phyloP scores from a whole-genome alignment of 257 asterid genomes.

The Buddleja alternifolia region DNA sequence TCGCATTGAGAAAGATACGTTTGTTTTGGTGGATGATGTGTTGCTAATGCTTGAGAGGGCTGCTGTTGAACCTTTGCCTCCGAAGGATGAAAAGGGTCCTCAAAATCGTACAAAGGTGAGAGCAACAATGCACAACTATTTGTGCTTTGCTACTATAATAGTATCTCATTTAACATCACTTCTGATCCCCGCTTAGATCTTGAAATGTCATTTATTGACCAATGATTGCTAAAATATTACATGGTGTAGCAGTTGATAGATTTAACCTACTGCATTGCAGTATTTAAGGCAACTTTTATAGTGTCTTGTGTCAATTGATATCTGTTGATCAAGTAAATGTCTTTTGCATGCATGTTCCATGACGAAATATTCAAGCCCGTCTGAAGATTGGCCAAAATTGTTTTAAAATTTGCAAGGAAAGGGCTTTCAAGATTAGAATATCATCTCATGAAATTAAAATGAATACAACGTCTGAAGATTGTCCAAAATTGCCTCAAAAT shows the following conservation, averaged over 20 bases:
- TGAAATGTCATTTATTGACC: too few relatives aligned
- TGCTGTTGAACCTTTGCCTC: slow-evolving; percentile 88
- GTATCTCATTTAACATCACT: too few relatives aligned
- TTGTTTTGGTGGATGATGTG: slow-evolving; percentile 87
- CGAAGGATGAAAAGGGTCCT: slow-evolving; percentile 95
- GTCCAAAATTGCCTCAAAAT: neutral
- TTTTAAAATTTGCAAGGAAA: too few relatives aligned
- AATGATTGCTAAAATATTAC: too few relatives aligned
- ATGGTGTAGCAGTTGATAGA: slow-evolving; percentile 47
- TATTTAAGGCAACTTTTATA: too few relatives aligned
- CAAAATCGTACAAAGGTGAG: slow-evolving; percentile 92
- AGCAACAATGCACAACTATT: neutral
- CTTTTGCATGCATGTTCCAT: neutral
- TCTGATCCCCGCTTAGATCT: too few relatives aligned
- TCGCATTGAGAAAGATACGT: slow-evolving; percentile 65
- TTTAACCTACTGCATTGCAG: slow-evolving; percentile 2
- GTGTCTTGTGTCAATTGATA: too few relatives aligned
- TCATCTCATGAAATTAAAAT: too few relatives aligned
- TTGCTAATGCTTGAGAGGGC: slow-evolving; percentile 84
- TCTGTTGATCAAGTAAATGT: neutral
- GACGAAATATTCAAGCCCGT: neutral
- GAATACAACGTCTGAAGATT: neutral
- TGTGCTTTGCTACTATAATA: neutral
- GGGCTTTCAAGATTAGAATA: too few relatives aligned
- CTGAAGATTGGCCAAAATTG: neutral